Evolutionary conservation across 345 rosid species (phyloP).

Genomic region (Brassica rapa): DNA sequence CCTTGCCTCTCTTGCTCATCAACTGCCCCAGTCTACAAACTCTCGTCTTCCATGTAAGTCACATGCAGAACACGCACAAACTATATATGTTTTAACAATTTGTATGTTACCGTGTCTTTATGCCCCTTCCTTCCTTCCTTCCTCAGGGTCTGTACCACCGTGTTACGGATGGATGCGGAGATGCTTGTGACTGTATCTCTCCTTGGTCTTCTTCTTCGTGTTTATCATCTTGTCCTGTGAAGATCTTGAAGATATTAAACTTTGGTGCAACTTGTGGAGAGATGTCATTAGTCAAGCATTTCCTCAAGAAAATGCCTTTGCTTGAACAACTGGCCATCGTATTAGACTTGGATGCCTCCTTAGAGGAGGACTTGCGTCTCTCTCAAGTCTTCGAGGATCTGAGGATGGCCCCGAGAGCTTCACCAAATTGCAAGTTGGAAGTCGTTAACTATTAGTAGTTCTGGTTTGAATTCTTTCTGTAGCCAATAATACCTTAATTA

Average conservation of each 20-base stretch:
- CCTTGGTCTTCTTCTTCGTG: neutral
- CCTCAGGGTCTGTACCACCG: slow-evolving; percentile 8
- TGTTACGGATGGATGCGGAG: slow-evolving; percentile 16
- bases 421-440: neutral
- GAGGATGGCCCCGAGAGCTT: slow-evolving; percentile 14
- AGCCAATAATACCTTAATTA: neutral
- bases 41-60: slow-evolving; percentile 16
- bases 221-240: slow-evolving; percentile 2
- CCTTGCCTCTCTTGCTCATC: slow-evolving; percentile 15
- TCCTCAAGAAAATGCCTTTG: neutral
- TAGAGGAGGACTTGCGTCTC: neutral
- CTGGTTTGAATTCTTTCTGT: neutral
- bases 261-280: slow-evolving; percentile 30
- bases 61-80: neutral
- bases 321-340: slow-evolving; percentile 11
- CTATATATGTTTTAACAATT: neutral
- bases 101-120: neutral
- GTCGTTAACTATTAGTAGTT: neutral
- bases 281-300: slow-evolving; percentile 20
- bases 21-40: slow-evolving; percentile 25
- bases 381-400: slow-evolving; percentile 6
- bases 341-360: neutral
- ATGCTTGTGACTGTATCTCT: slow-evolving; percentile 19
- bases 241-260: slow-evolving; percentile 18
- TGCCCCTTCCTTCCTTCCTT: neutral